Conservation (phyloP, 441 rosid species). For the Hura crepitans region DNA sequence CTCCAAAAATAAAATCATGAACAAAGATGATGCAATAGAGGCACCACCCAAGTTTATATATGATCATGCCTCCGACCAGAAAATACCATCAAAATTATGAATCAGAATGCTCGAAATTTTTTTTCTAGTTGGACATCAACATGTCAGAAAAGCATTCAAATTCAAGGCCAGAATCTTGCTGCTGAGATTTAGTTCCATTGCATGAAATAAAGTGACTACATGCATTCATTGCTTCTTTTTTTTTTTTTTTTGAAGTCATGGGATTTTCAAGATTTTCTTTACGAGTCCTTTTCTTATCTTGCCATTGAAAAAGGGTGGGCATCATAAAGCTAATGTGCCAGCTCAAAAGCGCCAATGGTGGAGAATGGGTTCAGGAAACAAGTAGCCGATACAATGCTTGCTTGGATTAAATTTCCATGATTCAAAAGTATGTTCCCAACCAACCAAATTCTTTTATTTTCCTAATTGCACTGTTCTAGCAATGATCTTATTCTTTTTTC, state of each 20-base stretch:
- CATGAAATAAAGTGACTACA: neutral
- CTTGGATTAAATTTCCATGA: slow-evolving; percentile 3
- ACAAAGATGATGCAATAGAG: no score
- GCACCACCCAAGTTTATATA: no score
- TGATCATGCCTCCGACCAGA: no score
- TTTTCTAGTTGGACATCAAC: neutral
- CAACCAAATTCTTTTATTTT: neutral
- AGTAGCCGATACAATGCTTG: neutral
- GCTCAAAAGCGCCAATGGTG: neutral
- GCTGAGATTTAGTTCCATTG: neutral
- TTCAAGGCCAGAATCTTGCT: neutral
- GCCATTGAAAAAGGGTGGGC: neutral
- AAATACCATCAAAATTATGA: no score
- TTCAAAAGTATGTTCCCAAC: slow-evolving; percentile 24
- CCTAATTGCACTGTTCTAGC: no score
- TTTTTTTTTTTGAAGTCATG: neutral
- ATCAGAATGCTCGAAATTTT: neutral
- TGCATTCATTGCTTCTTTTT: neutral
- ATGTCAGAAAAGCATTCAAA: neutral
- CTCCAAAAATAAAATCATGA: no score
- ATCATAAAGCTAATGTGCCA: slow-evolving; percentile 10
- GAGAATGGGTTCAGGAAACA: neutral
- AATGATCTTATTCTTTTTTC: neutral
- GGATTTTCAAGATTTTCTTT: neutral
- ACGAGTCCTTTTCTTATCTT: neutral